Evolutionary conservation across 2,329 filamentous ascomycete genomes (phyloP).

Genomic region (Chaetothyriales sp.): DNA sequence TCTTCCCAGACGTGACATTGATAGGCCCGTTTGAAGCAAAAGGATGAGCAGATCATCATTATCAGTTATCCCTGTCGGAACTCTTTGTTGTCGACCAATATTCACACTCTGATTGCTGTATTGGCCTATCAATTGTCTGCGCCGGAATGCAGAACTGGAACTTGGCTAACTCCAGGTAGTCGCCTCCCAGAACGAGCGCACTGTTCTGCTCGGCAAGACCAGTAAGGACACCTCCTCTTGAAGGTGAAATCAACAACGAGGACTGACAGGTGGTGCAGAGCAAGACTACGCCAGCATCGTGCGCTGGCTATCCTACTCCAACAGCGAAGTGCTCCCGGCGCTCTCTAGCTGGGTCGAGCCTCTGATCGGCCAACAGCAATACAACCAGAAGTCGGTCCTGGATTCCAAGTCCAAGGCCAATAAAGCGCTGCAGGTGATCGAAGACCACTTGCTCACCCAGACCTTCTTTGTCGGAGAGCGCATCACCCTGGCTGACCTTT

Average conservation of each 20-base stretch:
- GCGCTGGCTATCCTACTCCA: slow-evolving; percentile 96
- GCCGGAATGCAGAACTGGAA: not conserved
- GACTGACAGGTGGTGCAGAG: slow-evolving; percentile 30
- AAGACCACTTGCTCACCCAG: slow-evolving; percentile 79
- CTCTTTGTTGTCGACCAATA: slow-evolving; percentile 63
- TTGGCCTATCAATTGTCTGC: slow-evolving; percentile 3
- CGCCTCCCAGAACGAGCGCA: slow-evolving; percentile 99
- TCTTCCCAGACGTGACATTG: slow-evolving; percentile 9
- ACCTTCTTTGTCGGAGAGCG: slow-evolving; percentile 97
- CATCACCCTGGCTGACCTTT: slow-evolving; percentile 90
- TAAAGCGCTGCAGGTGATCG: slow-evolving; percentile 56
- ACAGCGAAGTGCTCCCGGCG: slow-evolving; percentile 62
- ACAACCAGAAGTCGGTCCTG: slow-evolving; percentile 97
- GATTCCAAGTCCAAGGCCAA: slow-evolving; percentile 55
- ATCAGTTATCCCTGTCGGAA: slow-evolving; percentile 99
- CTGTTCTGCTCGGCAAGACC: slow-evolving; percentile 95
- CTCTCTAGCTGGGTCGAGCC: slow-evolving; percentile 75
- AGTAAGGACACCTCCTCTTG: slow-evolving; percentile 24
- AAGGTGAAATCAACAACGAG: not conserved
- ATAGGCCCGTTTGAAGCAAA: not conserved
- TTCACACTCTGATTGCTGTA: slow-evolving; percentile 61
- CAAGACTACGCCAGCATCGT: slow-evolving; percentile 98
- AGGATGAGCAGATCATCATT: slow-evolving; percentile 60
- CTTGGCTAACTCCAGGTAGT: slow-evolving; percentile 40
- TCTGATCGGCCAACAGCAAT: slow-evolving; percentile 62